Percentiles rank a stretch among this genome's conserved stretches.
phyloP scores from a whole-genome alignment of 768 basidiomycete species.

The Podaxis sp. region DNA sequence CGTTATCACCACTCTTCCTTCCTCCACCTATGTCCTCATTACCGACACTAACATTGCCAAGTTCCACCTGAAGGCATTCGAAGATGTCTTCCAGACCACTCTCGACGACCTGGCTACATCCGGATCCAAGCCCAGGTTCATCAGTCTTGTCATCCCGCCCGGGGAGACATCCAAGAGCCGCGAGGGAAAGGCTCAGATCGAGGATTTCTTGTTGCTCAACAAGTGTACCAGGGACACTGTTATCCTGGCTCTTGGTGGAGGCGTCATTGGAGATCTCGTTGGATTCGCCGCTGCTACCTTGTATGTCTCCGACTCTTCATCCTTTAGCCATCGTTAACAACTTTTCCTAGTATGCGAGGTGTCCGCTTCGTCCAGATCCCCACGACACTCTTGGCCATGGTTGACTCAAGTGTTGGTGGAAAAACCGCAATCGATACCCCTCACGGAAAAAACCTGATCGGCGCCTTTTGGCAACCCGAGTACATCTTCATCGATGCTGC shows the following conservation, averaged over 20 bases:
- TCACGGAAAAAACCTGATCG: conserved; percentile 97
- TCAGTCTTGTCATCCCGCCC: conserved; percentile 78
- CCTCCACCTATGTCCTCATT: conserved; percentile 87
- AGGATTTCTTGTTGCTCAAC: conserved; percentile 87
- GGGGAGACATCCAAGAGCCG: conserved; percentile 94
- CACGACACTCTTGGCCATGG: conserved; percentile 96
- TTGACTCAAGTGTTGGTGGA: conserved; percentile 95
- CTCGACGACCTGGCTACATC: conserved; percentile 27
- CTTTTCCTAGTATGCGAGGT: conserved; percentile 82
- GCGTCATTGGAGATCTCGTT: conserved; percentile 95
- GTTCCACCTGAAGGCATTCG: conserved; percentile 71
- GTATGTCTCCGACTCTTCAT: conserved; percentile 47
- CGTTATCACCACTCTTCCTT: conserved; percentile 65
- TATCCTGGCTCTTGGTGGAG: conserved; percentile 91
- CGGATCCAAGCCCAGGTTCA: conserved; percentile 56
- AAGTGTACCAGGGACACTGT: conserved; percentile 93
- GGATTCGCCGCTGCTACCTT: conserved; percentile 98
- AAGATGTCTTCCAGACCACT: conserved; percentile 58
- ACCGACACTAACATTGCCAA: conserved; percentile 90
- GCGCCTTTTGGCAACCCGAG: conserved; percentile 97
- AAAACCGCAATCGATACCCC: conserved; percentile 99
- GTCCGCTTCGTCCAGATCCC: conserved; percentile 95
- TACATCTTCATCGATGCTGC: conserved; percentile 98
- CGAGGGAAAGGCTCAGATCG: conserved; percentile 88
- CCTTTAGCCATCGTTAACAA: conserved; percentile 12